These are phyloP conservation scores for Syzygium aqueum DNA, from an alignment of 345 rosid species.

Conservation along the genomic window DNA sequence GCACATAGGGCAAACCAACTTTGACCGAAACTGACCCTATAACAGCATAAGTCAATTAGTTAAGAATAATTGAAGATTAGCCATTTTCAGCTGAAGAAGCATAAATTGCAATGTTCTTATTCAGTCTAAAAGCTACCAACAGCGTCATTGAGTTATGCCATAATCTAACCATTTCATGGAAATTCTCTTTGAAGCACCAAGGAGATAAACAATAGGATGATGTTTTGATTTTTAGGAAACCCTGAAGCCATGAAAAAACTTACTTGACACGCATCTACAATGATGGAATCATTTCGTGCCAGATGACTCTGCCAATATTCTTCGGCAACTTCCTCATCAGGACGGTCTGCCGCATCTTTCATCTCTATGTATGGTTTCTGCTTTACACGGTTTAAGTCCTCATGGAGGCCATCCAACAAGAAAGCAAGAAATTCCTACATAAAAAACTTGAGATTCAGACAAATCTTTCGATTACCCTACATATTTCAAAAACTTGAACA, in stretches of 20 bases:
- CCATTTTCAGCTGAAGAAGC: neutral
- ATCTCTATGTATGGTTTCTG: constrained; percentile 53
- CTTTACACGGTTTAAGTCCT: constrained; percentile 70
- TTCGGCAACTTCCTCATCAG: constrained; percentile 56
- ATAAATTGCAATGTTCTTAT: neutral
- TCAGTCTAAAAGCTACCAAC: neutral
- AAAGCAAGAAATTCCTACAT: constrained; percentile 62
- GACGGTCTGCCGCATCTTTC: constrained; percentile 40
- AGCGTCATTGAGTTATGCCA: neutral
- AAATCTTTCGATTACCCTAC: neutral
- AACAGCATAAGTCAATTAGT: neutral
- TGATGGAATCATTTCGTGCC: constrained; percentile 64
- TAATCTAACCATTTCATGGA: neutral
- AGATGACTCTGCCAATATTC: constrained; percentile 57
- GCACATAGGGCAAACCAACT: constrained; percentile 61
- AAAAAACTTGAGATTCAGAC: neutral
- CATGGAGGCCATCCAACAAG: constrained; percentile 76
- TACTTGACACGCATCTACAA: constrained; percentile 60
- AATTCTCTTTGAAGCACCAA: neutral
- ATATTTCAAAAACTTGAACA: neutral
- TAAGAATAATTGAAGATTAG: neutral
- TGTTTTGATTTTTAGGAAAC: neutral
- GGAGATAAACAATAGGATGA: neutral
- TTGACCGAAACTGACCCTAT: constrained; percentile 70
- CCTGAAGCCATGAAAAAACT: neutral